Evolutionary conservation across 2,329 filamentous ascomycete species (phyloP).

Genomic region (Diaporthe aspalathi): DNA sequence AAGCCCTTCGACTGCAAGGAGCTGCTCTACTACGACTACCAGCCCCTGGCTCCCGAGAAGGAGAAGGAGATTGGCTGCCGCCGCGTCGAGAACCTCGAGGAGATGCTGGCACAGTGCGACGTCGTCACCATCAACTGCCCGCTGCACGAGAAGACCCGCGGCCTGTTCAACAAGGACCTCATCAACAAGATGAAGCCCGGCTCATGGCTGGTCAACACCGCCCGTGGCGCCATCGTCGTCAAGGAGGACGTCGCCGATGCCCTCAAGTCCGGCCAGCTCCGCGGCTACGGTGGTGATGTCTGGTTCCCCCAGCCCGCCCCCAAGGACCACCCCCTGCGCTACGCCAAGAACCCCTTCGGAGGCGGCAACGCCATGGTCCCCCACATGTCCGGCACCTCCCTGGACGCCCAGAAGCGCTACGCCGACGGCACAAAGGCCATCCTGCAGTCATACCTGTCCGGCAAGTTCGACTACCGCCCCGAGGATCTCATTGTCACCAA

Average conservation of each 20-base stretch:
- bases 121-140: conserved; percentile 99
- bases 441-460: conserved; percentile 89
- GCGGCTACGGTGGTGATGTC: conserved; percentile 88
- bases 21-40: conserved; percentile 99
- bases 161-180: conserved; percentile 98
- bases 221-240: conserved; percentile 97
- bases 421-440: conserved; percentile 90
- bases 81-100: conserved; percentile 88
- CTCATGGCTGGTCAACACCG: conserved; percentile 98
- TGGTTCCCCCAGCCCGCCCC: conserved; percentile 99
- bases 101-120: conserved; percentile 94
- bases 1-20: conserved; percentile 99
- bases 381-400: conserved; percentile 98
- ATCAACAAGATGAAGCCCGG: conserved; percentile 99
- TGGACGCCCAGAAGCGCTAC: conserved; percentile 96
- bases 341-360: conserved; percentile 93
- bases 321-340: conserved; percentile 90
- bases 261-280: conserved; percentile 89
- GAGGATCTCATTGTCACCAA: conserved; percentile 91
- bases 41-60: conserved; percentile 84
- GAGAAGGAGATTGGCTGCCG: conserved; percentile 97
- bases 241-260: conserved; percentile 98
- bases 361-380: conserved; percentile 99
- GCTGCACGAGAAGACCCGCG: conserved; percentile 96
- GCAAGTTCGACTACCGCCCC: conserved; percentile 86